These are phyloP conservation scores for Russula ochroleuca DNA, from an alignment of 768 basidiomycete species.

Conservation along the genomic window DNA sequence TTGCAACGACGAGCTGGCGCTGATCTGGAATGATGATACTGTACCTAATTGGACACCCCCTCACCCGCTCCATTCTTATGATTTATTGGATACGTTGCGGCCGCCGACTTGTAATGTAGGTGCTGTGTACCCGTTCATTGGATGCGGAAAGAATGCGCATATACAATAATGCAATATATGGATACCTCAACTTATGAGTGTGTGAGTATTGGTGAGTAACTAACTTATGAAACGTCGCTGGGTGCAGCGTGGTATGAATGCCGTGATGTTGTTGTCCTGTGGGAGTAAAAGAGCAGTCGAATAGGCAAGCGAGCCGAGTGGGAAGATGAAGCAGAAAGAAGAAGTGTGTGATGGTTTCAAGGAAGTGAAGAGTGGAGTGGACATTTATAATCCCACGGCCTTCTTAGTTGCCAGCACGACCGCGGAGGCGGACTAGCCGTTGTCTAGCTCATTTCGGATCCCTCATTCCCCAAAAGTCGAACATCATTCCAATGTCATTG, in stretches of 20 bases:
- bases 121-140: background rate
- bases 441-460: too few relatives aligned
- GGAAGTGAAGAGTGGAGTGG: background rate
- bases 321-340: background rate
- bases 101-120: background rate
- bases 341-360: too few relatives aligned
- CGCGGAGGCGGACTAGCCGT: background rate
- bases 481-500: too few relatives aligned
- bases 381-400: too few relatives aligned
- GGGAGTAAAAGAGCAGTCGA: background rate
- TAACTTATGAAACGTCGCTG: background rate
- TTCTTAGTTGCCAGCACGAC: background rate
- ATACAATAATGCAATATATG: background rate
- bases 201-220: background rate
- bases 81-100: background rate
- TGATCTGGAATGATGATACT: slow-evolving; percentile 28
- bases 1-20: slow-evolving; percentile 45
- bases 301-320: too few relatives aligned
- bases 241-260: background rate
- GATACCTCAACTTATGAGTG: background rate
- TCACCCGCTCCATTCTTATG: background rate
- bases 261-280: background rate
- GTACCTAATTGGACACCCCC: background rate
- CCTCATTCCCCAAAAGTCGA: too few relatives aligned
- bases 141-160: background rate